Conservation (phyloP, 108 stramenopile species). For the Epipyxis sp. region DNA sequence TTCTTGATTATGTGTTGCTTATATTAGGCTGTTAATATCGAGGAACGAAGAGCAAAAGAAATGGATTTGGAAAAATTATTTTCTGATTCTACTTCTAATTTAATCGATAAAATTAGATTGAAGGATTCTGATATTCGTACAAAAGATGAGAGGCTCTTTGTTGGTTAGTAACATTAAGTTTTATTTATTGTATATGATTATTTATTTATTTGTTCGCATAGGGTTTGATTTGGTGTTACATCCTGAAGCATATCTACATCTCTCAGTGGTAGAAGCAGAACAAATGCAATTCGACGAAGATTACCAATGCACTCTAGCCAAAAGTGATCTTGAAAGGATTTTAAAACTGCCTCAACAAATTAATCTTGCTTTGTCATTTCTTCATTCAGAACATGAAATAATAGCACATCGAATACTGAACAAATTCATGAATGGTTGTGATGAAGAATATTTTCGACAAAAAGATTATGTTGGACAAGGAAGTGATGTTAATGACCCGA, state of each 20-base stretch:
- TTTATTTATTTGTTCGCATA: no score
- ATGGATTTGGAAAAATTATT: conserved; percentile 14
- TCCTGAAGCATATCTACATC: conserved; percentile 40
- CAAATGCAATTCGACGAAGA: conserved; percentile 48
- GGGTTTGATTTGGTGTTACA: conserved; percentile 39
- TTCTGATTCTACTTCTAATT: background rate
- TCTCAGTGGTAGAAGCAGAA: conserved; percentile 39
- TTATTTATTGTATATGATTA: no score
- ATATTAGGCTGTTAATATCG: background rate
- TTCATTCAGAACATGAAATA: conserved; percentile 45
- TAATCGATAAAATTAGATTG: conserved; percentile 29
- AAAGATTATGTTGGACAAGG: background rate
- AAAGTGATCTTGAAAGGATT: conserved; percentile 38
- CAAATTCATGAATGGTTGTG: conserved; percentile 25
- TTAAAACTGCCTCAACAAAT: conserved; percentile 39
- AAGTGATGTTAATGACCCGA: background rate
- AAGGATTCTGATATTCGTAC: conserved; percentile 35
- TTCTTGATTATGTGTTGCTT: no score
- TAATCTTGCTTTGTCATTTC: conserved; percentile 45
- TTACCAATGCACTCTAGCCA: conserved; percentile 42
- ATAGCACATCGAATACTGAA: conserved; percentile 41
- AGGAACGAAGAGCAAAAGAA: conserved; percentile 1
- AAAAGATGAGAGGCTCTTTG: conserved; percentile 39
- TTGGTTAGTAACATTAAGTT: no score
- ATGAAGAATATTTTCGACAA: conserved; percentile 29